Evolutionary conservation across 73 alveolate genomes (phyloP).

Genomic region (Uronychia setigera): DNA sequence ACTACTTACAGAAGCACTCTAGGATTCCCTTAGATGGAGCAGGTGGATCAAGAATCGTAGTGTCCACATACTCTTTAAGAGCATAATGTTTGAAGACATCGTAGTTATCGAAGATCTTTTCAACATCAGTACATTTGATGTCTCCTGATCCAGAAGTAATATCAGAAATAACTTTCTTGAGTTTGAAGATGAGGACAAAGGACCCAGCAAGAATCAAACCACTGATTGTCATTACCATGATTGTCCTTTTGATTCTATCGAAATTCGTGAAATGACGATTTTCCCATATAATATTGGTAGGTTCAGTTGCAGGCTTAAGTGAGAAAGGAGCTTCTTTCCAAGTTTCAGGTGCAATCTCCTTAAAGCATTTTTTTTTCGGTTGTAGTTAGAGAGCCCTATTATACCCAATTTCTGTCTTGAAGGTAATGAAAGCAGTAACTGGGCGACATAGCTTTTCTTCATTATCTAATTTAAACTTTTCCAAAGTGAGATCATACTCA

Average conservation of each 20-base stretch:
- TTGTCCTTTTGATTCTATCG: not conserved
- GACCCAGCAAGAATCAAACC: slow-evolving; percentile 5
- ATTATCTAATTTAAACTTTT: slow-evolving; percentile 8
- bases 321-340: slow-evolving; percentile 1
- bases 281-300: slow-evolving; percentile 62
- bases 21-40: slow-evolving; percentile 10
- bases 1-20: slow-evolving; percentile 36
- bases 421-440: slow-evolving; percentile 43
- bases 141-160: not conserved
- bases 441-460: slow-evolving; percentile 20
- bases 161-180: slow-evolving; percentile 13
- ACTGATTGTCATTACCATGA: slow-evolving; percentile 1
- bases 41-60: not conserved
- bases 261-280: slow-evolving; percentile 11
- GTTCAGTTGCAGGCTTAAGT: slow-evolving; percentile 38
- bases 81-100: not conserved
- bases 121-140: not conserved
- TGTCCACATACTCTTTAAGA: not conserved
- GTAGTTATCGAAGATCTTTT: not conserved
- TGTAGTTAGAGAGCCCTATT: slow-evolving; percentile 11
- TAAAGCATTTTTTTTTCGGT: not conserved
- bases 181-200: slow-evolving; percentile 13
- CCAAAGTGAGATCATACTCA: slow-evolving; percentile 4
- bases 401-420: slow-evolving; percentile 46
- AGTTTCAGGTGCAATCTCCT: slow-evolving; percentile 1